Base-by-base conservation (phyloP, 768 basidiomycete species). In the Tubosaeta sp. region DNA sequence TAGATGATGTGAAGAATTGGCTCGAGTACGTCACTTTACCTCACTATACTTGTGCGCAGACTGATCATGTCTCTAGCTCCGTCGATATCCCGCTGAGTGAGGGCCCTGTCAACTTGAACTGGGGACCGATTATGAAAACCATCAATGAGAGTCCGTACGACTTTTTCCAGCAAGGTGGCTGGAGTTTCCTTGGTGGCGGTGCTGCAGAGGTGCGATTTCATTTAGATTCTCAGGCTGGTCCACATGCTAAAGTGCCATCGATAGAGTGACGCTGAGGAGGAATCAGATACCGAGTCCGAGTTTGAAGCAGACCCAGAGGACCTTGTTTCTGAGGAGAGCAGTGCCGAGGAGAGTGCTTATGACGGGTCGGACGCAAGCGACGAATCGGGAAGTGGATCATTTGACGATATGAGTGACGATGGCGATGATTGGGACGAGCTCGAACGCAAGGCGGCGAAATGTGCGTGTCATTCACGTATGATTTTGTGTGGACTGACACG, bases 1-100 rank as follows among this genome's bases (percentile, higher is more conserved):
- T 98, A 63, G 97, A 99, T 64, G 94, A 95, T 59, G 95, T 99
- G 57, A 98, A 97, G 73, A 95, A 97, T 64, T 99, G 97, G 97
- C 80, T 99, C 19, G 94, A 99, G 93, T 97, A 67, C 58, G 91
- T 75, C 12, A 7, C 48, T 25, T 43, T 43, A 47, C 50, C 26
- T 11, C 7, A 2, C 3, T 9, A 7, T 33, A 4, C 14, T 35
- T 31, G 16, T 22, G 51, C 35, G 13, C 33, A 47, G 47, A 33
- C 35, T 56, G 51, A 65, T 31, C 31, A 13, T 16, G 25, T n/a
- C 34, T 51, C 50, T 12, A 97, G 95, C 65, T 97, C 95, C 6
- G 94, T 97, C 51, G 97, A 99, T 65, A 95, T 99, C 52, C 87
- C 97, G 8, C 80, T 97, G 73, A 88, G 88, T 43, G 95, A 97